Conservation (phyloP, 139 green algal genomes). For the Trebouxia sp. region DNA sequence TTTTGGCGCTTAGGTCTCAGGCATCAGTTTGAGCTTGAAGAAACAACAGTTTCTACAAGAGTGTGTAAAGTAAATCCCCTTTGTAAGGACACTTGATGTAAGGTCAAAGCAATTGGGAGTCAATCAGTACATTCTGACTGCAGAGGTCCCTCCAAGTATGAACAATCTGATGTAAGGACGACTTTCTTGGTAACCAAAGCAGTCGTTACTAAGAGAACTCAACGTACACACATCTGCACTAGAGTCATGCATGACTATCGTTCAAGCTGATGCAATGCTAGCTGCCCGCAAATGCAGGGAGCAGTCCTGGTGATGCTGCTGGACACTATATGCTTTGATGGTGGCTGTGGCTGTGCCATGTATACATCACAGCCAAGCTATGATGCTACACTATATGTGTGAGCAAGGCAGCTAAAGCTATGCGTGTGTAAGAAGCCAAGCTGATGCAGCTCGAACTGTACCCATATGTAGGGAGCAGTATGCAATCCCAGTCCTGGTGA, state of each 20-base stretch:
- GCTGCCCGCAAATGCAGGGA: background rate
- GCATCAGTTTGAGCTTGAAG: background rate
- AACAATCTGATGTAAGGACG: too few relatives aligned
- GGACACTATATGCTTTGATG: background rate
- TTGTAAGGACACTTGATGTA: background rate
- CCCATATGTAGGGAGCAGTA: constrained; percentile 24
- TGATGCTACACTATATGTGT: background rate
- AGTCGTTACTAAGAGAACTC: too few relatives aligned
- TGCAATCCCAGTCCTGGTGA: constrained; percentile 32
- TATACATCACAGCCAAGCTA: background rate
- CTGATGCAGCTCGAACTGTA: background rate
- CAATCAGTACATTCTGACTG: too few relatives aligned
- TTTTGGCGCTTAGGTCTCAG: background rate
- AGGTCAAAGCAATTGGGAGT: too few relatives aligned
- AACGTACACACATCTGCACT: background rate
- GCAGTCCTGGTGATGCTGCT: background rate
- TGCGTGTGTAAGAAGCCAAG: too few relatives aligned
- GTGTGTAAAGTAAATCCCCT: background rate
- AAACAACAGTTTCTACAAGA: background rate
- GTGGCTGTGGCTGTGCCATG: background rate
- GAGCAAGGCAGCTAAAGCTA: background rate
- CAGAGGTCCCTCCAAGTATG: too few relatives aligned
- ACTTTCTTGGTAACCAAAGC: too few relatives aligned
- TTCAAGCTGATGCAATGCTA: too few relatives aligned
- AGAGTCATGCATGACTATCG: too few relatives aligned